Evolutionary conservation across 768 basidiomycete genomes (phyloP).

Genomic region (Kwoniella mangroviensis): DNA sequence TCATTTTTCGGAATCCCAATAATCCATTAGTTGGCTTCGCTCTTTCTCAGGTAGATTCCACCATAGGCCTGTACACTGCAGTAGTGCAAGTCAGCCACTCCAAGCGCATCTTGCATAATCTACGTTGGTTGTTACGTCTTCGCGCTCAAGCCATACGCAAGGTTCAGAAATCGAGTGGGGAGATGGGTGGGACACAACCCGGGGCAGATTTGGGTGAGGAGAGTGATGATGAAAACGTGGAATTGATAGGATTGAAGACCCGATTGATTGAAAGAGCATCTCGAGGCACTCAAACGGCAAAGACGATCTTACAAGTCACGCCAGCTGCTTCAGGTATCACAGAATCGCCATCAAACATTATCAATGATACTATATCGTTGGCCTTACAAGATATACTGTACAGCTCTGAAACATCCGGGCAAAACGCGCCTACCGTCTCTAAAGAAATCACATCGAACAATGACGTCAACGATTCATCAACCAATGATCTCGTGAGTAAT

Average conservation of each 20-base stretch:
- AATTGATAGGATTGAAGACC: constrained; percentile 29
- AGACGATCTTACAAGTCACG: background rate
- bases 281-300: background rate
- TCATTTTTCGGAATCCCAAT: constrained; percentile 29
- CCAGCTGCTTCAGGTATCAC: background rate
- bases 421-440: background rate
- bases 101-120: background rate
- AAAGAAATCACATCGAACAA: background rate
- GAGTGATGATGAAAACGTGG: constrained; percentile 11
- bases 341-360: background rate
- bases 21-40: constrained; percentile 25
- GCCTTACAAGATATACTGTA: background rate
- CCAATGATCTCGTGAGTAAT: constrained; percentile 21
- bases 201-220: background rate
- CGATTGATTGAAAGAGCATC: constrained; percentile 28
- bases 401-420: background rate
- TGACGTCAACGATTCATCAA: background rate
- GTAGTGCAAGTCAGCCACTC: background rate
- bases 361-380: constrained; percentile 3
- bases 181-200: too few species aligned
- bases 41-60: constrained; percentile 21
- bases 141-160: background rate
- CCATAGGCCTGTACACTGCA: constrained; percentile 14
- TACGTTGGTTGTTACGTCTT: constrained; percentile 8
- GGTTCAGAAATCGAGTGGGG: background rate